phyloP scores from a whole-genome alignment of 1,284 basidiomycete genomes.

The Trichosporon ovoides region DNA sequence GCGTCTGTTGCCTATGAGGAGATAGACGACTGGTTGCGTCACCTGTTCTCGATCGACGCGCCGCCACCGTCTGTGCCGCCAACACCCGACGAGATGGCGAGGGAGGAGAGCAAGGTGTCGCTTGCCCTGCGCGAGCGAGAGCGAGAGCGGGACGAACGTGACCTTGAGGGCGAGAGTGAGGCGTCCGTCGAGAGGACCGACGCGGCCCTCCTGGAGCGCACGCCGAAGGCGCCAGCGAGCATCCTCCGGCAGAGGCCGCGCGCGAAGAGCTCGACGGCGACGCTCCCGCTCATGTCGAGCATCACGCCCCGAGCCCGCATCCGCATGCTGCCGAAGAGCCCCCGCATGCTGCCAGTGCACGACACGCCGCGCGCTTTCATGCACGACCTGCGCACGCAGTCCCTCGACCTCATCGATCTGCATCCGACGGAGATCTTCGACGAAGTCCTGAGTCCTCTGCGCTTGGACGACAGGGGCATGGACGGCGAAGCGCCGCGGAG shows the following conservation, averaged over 20 bases:
- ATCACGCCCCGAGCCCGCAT: neutral
- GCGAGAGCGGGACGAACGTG: no score
- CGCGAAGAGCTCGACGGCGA: neutral
- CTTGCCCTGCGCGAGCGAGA: neutral
- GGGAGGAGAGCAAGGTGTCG: neutral
- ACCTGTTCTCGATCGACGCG: slow-evolving; percentile 14
- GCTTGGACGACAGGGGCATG: neutral
- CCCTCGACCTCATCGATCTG: neutral
- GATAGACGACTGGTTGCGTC: slow-evolving; percentile 39
- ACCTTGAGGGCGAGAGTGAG: no score
- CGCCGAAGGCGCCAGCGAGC: neutral
- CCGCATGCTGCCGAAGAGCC: neutral
- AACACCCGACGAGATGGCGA: neutral
- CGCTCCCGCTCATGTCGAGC: neutral
- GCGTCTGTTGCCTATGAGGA: slow-evolving; percentile 30
- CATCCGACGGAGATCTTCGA: neutral
- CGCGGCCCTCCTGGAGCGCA: neutral
- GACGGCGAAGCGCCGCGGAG: neutral
- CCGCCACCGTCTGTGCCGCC: slow-evolving; percentile 8
- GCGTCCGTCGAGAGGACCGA: neutral
- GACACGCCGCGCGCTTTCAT: neutral
- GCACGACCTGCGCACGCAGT: neutral
- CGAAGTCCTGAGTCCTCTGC: neutral
- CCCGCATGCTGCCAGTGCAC: neutral
- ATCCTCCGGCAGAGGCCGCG: neutral